A percentile compares a stretch with the other conserved stretches of the same genome.
These are phyloP conservation scores for Cladophialophora immunda DNA, from an alignment of 2,329 filamentous ascomycete species.

Conservation along the genomic window DNA sequence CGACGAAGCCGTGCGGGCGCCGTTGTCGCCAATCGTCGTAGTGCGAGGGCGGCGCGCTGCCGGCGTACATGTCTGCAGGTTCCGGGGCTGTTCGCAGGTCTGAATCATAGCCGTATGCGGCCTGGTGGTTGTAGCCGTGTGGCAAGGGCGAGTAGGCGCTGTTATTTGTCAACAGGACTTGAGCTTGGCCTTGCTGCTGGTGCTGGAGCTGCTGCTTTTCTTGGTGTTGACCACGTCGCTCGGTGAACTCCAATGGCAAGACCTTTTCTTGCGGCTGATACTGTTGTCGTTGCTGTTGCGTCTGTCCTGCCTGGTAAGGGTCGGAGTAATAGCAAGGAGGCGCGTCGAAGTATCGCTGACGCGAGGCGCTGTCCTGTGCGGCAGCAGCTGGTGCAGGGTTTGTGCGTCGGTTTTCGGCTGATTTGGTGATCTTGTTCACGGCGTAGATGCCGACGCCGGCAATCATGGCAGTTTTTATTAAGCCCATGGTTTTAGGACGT, in stretches of 20 bases:
- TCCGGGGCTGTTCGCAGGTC: neutral
- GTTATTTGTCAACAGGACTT: conserved; percentile 15
- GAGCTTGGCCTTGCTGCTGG: neutral
- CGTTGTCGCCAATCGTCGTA: neutral
- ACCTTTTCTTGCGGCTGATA: neutral
- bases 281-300: conserved; percentile 7
- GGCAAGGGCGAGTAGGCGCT: conserved; percentile 21
- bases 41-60: neutral
- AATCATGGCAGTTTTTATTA: conserved; percentile 30
- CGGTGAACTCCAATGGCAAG: conserved; percentile 24
- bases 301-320: neutral
- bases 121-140: conserved; percentile 2
- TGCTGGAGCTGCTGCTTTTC: neutral
- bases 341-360: conserved; percentile 21
- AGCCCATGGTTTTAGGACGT: conserved; percentile 17
- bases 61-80: neutral
- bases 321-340: neutral
- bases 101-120: neutral
- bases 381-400: conserved; percentile 8
- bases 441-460: conserved; percentile 29
- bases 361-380: conserved; percentile 1
- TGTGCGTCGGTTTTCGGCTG: neutral
- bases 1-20: conserved; percentile 21
- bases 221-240: conserved; percentile 2
- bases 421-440: conserved; percentile 23